Percentiles rank a stretch among this genome's conserved stretches.
phyloP scores from a whole-genome alignment of 108 stramenopile species.

The Pseudonitzschia pungens region DNA sequence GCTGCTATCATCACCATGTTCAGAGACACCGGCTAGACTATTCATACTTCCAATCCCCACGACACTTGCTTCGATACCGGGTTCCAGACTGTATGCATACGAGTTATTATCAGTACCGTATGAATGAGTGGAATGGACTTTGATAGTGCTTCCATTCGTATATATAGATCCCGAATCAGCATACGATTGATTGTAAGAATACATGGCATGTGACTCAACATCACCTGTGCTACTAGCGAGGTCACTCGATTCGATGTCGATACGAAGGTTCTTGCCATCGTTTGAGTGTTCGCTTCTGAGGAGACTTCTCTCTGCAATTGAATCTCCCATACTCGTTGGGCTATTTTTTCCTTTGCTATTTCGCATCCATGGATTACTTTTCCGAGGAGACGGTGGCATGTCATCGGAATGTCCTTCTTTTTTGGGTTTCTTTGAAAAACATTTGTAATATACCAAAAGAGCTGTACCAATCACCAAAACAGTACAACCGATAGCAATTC shows the following conservation, averaged over 20 bases:
- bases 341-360: background rate
- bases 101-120: constrained; percentile 40
- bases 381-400: constrained; percentile 7
- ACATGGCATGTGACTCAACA: constrained; percentile 29
- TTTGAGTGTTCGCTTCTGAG: background rate
- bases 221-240: constrained; percentile 16
- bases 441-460: background rate
- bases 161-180: constrained; percentile 14
- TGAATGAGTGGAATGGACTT: constrained; percentile 4
- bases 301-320: constrained; percentile 2
- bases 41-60: constrained; percentile 5
- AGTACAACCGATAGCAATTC: constrained; percentile 18
- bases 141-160: constrained; percentile 18
- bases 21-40: background rate
- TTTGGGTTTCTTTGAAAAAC: background rate
- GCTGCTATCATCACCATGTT: background rate
- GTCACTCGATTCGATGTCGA: constrained; percentile 24
- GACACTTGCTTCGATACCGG: constrained; percentile 41
- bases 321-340: background rate
- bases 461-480: constrained; percentile 9
- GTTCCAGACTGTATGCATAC: constrained; percentile 63
- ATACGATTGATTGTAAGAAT: constrained; percentile 20
- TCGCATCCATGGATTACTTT: background rate
- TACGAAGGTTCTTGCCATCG: background rate
- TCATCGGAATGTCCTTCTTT: background rate